phyloP scores from a whole-genome alignment of 805 yeast species.

The Saccharomycopsis sp. region DNA sequence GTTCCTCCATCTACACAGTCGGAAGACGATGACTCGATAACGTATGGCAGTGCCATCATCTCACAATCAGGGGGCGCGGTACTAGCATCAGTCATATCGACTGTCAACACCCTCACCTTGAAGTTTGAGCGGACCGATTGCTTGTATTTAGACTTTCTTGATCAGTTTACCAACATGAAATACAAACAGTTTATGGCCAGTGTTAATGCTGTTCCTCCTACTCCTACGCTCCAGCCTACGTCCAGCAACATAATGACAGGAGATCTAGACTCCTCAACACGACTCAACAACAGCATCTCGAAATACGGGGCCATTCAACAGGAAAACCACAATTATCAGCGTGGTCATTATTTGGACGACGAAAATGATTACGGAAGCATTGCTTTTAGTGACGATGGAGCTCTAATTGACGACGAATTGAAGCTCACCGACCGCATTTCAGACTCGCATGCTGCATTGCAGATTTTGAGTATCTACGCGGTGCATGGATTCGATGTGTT shows the following conservation, averaged over 20 bases:
- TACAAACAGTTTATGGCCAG: slow-evolving; percentile 5
- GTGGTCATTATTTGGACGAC: not conserved
- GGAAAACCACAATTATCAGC: not conserved
- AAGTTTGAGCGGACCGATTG: not conserved
- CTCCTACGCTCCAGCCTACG: slow-evolving; percentile 1
- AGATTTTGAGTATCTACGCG: not conserved
- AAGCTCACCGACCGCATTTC: not conserved
- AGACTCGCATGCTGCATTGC: slow-evolving; percentile 3
- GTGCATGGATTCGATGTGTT: not conserved
- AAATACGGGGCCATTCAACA: not conserved
- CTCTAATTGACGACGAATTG: not conserved
- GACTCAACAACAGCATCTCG: not conserved
- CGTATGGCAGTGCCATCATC: not conserved
- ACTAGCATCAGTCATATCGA: not conserved
- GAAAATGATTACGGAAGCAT: not conserved
- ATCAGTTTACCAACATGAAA: slow-evolving; percentile 18
- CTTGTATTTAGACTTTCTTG: slow-evolving; percentile 12
- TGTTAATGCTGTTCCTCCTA: not conserved
- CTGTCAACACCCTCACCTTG: not conserved
- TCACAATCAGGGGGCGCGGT: not conserved
- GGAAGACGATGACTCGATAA: not conserved
- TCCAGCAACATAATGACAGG: not conserved
- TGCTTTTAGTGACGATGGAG: not conserved
- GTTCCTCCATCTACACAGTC: not conserved
- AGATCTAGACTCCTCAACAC: not conserved